Evolutionary conservation across 805 yeast species (phyloP), one percentile per base, ranked within the genome.

Genomic region (Debaryomyces tyrocola): DNA sequence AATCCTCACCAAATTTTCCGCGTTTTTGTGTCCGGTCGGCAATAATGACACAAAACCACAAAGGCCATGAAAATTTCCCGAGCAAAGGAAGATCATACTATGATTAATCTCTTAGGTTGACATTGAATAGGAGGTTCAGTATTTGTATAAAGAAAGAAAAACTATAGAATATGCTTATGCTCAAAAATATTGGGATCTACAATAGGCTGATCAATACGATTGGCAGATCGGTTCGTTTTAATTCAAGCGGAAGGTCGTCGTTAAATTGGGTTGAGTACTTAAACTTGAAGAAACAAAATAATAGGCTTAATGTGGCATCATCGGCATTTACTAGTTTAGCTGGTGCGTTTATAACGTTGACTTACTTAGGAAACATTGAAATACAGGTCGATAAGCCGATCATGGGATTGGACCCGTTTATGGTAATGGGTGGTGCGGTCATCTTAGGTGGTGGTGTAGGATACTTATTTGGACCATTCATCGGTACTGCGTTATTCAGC

Each of bases 401-500:
- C 41, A 79, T 87, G 67, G 99, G 98, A 2, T 75, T 92, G 50
- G 98, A 94, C 61, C 90, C 96, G n/a, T 74, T 88, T 55, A 80
- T 87, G 64, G 88, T 89, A 34, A 77, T 85, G 60, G 83, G 87
- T 33, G 89, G 86, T 37, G 90, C 85, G 1, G 80, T 90, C 37
- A 66, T 86, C 45, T 73, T 83, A 11, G 83, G 87, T 11, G 92
- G 92, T 20, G 82, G 82, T 39, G 63, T 85, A 31, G 97, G 97
- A 2, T 90, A 82, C 60, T 67, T 90, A 55, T 71, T 83, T 40
- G 98, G 98, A 2, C 98, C 98, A 38, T 59, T 89, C 28, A 49
- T 78, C 31, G 97, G 97, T 17, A 82, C 85, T 43, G 72, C 80
- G 21, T 57, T 88, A 4, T 91, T 91, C 72, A 78, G 79, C 50